phyloP scores from a whole-genome alignment of 2,329 filamentous ascomycete species.

The Cladophialophora immunda region DNA sequence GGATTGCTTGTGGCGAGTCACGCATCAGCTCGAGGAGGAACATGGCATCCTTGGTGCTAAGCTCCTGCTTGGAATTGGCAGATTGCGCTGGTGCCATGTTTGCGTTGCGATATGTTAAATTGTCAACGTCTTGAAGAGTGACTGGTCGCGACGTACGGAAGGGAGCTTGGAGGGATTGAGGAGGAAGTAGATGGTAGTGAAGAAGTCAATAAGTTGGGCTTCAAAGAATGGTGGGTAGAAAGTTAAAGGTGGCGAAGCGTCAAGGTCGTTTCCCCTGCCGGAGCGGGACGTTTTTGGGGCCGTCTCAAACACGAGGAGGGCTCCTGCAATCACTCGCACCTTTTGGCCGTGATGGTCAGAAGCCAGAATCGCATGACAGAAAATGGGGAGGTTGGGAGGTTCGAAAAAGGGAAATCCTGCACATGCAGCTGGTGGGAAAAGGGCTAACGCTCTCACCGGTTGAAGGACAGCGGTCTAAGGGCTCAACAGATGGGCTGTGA shows the following conservation, averaged over 20 bases:
- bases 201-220: not conserved
- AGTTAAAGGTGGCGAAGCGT: not conserved
- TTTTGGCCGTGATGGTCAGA: not conserved
- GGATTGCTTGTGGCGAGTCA: slow-evolving; percentile 21
- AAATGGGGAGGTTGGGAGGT: not conserved
- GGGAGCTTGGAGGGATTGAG: not conserved
- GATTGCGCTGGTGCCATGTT: slow-evolving; percentile 22
- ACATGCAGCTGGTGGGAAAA: not conserved
- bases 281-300: not conserved
- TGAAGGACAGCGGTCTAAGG: not conserved
- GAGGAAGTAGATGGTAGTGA: not conserved
- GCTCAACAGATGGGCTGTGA: not conserved
- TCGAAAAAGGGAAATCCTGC: not conserved
- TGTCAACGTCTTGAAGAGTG: not conserved
- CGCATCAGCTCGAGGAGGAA: slow-evolving; percentile 29
- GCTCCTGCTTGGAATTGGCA: not conserved
- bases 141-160: not conserved
- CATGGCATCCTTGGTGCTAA: slow-evolving; percentile 25
- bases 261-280: not conserved
- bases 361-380: not conserved
- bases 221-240: not conserved
- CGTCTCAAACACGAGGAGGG: not conserved
- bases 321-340: not conserved
- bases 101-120: not conserved
- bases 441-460: not conserved